These are phyloP conservation scores for Clohesyomyces aquaticus DNA, from an alignment of 495 filamentous ascomycete genomes.

Conservation along the genomic window DNA sequence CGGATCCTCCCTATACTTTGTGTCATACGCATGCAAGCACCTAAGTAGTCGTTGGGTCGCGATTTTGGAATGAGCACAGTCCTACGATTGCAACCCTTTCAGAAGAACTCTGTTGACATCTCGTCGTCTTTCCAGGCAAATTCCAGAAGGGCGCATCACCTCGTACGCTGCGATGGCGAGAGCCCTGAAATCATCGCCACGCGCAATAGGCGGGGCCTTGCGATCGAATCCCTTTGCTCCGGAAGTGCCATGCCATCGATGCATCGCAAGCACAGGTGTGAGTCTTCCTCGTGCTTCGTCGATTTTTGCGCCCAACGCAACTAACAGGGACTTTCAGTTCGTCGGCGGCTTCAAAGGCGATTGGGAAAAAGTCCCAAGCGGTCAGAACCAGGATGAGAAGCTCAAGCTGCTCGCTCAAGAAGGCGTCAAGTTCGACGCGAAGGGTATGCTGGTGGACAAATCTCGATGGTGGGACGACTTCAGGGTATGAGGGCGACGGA, in stretches of 20 bases:
- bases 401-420: slow-evolving; percentile 52
- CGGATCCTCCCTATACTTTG: too few relatives aligned
- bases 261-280: slow-evolving; percentile 48
- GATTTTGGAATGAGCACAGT: too few relatives aligned
- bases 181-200: slow-evolving; percentile 68
- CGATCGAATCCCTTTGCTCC: slow-evolving; percentile 56
- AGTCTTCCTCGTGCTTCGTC: too few relatives aligned
- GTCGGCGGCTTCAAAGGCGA: slow-evolving; percentile 56
- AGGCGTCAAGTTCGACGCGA: slow-evolving; percentile 54
- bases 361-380: slow-evolving; percentile 54
- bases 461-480: slow-evolving; percentile 50
- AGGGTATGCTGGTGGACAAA: slow-evolving; percentile 50
- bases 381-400: slow-evolving; percentile 54
- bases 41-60: too few relatives aligned
- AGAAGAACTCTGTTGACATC: too few relatives aligned
- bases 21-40: too few relatives aligned
- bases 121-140: too few relatives aligned
- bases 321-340: slow-evolving; percentile 32
- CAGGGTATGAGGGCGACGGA: slow-evolving; percentile 25
- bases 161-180: slow-evolving; percentile 73
- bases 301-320: too few relatives aligned
- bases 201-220: slow-evolving; percentile 80
- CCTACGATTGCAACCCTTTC: too few relatives aligned
- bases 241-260: slow-evolving; percentile 51
- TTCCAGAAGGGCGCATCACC: slow-evolving; percentile 70